Evolutionary conservation across 2,329 filamentous ascomycete species (phyloP).

Genomic region (Lojkania enalia): DNA sequence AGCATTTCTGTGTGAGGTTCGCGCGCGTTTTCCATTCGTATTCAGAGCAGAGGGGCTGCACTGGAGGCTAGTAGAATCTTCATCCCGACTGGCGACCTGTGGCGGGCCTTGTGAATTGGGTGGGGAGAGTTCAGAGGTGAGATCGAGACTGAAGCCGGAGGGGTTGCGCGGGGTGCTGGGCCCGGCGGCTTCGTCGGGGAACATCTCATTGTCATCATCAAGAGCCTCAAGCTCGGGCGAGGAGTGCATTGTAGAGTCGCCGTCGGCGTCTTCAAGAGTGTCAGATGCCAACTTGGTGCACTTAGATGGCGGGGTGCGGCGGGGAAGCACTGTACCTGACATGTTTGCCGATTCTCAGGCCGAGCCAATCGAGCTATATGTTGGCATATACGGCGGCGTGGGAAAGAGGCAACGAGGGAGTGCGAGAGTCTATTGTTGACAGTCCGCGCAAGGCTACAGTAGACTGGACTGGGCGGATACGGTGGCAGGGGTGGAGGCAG

Average conservation of each 20-base stretch:
- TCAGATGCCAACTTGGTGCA: constrained; percentile 16
- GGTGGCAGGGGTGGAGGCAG: no score
- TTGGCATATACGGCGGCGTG: no score
- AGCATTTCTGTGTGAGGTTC: constrained; percentile 13
- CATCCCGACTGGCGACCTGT: constrained; percentile 28
- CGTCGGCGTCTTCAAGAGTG: constrained; percentile 51
- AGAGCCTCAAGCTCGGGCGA: constrained; percentile 36
- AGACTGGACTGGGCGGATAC: no score
- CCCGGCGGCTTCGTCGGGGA: constrained; percentile 47
- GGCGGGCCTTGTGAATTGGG: constrained; percentile 54
- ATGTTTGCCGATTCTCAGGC: no score
- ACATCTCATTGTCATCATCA: constrained; percentile 45
- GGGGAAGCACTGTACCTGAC: constrained; percentile 12
- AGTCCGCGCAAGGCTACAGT: no score
- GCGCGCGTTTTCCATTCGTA: constrained; percentile 43
- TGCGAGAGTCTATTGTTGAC: no score
- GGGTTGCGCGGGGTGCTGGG: constrained; percentile 49
- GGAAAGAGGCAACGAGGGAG: no score
- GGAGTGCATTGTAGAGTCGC: constrained; percentile 61
- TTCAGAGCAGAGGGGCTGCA: constrained; percentile 33
- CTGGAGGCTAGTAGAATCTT: constrained; percentile 23
- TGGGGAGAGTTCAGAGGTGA: constrained; percentile 56
- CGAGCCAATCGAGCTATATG: no score
- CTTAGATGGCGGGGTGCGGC: constrained; percentile 5
- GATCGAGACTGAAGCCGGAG: constrained; percentile 28